These are phyloP conservation scores for Termitomyces sp. DNA, from an alignment of 768 basidiomycete genomes.

Conservation along the genomic window DNA sequence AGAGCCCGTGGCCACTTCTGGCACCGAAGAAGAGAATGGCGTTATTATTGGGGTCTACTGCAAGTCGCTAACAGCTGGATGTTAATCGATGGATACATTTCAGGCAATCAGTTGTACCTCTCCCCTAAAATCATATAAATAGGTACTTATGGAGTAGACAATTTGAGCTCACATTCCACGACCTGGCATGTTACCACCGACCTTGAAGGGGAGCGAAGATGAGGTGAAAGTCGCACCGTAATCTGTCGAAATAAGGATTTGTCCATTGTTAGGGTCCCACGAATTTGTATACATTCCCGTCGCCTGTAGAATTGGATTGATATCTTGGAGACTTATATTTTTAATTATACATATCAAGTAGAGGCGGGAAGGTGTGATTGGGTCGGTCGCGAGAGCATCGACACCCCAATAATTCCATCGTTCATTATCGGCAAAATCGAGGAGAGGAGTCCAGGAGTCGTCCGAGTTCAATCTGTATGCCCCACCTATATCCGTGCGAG, in stretches of 20 bases:
- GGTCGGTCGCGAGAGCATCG: conserved; percentile 62
- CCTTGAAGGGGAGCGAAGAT: conserved; percentile 57
- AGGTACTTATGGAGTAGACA: background rate
- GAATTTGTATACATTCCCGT: conserved; percentile 62
- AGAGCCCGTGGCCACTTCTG: conserved; percentile 60
- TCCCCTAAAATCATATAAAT: conserved; percentile 30
- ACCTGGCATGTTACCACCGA: conserved; percentile 69
- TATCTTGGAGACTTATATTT: background rate
- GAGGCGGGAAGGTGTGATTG: conserved; percentile 49
- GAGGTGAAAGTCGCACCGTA: conserved; percentile 52
- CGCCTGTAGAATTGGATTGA: conserved; percentile 28
- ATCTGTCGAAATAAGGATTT: conserved; percentile 58
- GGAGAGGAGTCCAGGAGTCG: conserved; percentile 58
- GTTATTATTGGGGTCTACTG: conserved; percentile 60
- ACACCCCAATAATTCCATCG: conserved; percentile 61
- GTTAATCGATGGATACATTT: background rate
- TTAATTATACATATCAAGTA: conserved; percentile 37
- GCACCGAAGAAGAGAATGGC: conserved; percentile 63
- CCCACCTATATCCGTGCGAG: conserved; percentile 67
- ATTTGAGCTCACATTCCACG: conserved; percentile 47
- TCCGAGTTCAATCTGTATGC: conserved; percentile 61
- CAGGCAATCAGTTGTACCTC: conserved; percentile 32
- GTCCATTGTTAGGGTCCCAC: conserved; percentile 60
- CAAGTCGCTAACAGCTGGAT: conserved; percentile 43
- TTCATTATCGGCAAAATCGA: conserved; percentile 47